A percentile compares a stretch with the other conserved stretches of the same genome.
phyloP scores from a whole-genome alignment of 2,329 filamentous ascomycete species.

The Cadophora sp. region DNA sequence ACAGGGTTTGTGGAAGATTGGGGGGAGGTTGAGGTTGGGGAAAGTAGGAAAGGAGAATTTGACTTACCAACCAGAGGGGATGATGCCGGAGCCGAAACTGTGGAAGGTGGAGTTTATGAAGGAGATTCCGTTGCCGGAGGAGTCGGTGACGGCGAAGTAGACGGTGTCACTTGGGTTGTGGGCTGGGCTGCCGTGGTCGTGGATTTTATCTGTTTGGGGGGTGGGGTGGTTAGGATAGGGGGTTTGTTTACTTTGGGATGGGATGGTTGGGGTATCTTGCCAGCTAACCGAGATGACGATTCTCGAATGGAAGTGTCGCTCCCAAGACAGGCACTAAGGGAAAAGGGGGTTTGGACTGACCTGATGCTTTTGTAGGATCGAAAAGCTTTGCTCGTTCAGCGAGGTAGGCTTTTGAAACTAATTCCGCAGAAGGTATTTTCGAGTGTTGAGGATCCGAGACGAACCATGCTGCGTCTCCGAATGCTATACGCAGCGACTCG shows the following conservation, averaged over 20 bases:
- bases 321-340: no score
- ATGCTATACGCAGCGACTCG: constrained; percentile 86
- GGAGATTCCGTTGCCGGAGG: constrained; percentile 84
- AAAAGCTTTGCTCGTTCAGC: constrained; percentile 70
- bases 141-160: constrained; percentile 87
- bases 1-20: no score
- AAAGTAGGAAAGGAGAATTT: no score
- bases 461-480: constrained; percentile 90
- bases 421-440: constrained; percentile 70
- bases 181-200: constrained; percentile 81
- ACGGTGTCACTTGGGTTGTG: constrained; percentile 90
- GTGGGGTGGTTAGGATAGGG: neutral
- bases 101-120: constrained; percentile 97
- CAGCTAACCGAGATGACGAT: no score
- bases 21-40: no score
- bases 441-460: constrained; percentile 81
- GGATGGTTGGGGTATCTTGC: no score
- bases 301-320: no score
- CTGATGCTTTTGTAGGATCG: constrained; percentile 64
- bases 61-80: constrained; percentile 65
- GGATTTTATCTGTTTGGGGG: constrained; percentile 47
- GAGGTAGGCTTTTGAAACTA: constrained; percentile 79
- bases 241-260: neutral
- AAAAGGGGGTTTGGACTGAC: neutral
- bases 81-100: constrained; percentile 86